Percentiles rank a stretch among this genome's conserved stretches.
These are phyloP conservation scores for Cicer chorassanicum DNA, from an alignment of 306 rosid species.

Conservation along the genomic window DNA sequence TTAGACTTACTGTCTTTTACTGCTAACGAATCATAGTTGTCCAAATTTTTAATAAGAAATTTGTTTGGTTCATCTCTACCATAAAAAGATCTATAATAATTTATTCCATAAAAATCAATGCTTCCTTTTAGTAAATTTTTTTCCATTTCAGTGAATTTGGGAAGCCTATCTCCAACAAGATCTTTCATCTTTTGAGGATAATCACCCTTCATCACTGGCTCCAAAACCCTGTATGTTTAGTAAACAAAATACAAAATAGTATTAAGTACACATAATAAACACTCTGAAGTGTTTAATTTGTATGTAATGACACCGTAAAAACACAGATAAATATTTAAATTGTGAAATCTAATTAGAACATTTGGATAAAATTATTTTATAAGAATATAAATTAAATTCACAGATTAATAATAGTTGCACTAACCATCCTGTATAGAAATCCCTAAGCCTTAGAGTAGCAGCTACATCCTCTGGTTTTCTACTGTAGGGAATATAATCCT, in stretches of 20 bases:
- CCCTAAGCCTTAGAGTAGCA: constrained; percentile 46
- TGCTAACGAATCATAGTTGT: constrained; percentile 15
- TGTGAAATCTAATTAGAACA: too few species aligned
- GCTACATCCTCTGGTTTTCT: constrained; percentile 42
- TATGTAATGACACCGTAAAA: too few species aligned
- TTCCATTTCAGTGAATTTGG: constrained; percentile 40
- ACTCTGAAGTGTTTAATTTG: too few species aligned
- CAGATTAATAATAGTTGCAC: background rate
- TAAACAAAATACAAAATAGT: background rate
- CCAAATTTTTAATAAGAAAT: background rate
- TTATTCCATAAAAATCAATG: constrained; percentile 45
- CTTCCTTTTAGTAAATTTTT: constrained; percentile 35
- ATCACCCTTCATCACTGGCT: constrained; percentile 40
- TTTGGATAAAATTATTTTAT: too few species aligned
- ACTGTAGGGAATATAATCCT: constrained; percentile 41
- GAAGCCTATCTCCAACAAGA: constrained; percentile 47
- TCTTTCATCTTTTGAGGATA: constrained; percentile 44
- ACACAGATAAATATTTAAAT: too few species aligned
- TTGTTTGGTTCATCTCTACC: constrained; percentile 29
- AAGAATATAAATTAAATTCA: too few species aligned
- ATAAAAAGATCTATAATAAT: constrained; percentile 47
- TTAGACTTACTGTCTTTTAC: constrained; percentile 1
- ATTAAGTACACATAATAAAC: background rate
- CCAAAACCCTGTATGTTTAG: constrained; percentile 35
- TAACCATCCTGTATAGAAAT: constrained; percentile 53